phyloP scores from a whole-genome alignment of 75 land plant species.

The Cryptomeria japonica region DNA sequence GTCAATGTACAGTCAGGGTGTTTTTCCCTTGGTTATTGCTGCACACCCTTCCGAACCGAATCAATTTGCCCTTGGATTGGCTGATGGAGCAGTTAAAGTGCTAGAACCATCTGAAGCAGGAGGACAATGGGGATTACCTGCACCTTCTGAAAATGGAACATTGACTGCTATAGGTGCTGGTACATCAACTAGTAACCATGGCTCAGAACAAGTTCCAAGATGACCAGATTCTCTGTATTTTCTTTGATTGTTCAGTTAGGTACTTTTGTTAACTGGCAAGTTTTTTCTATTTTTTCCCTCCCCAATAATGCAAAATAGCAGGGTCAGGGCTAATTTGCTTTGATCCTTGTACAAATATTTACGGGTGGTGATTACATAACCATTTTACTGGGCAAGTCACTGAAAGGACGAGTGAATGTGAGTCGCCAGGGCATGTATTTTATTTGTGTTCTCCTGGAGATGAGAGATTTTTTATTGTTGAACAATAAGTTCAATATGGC shows the following conservation, averaged over 20 bases:
- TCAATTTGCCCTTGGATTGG: conserved; percentile 25
- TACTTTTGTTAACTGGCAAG: not conserved
- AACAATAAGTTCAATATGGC: not conserved
- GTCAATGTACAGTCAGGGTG: not conserved
- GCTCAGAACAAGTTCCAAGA: conserved; percentile 13
- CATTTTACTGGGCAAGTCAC: conserved; percentile 2
- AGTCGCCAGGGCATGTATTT: conserved; percentile 7
- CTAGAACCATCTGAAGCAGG: conserved; percentile 20
- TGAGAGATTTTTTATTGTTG: not conserved
- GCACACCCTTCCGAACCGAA: conserved; percentile 19
- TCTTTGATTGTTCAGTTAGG: not conserved
- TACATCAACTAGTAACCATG: conserved; percentile 1
- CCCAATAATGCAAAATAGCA: not conserved
- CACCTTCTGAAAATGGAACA: conserved; percentile 5
- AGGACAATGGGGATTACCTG: conserved; percentile 16
- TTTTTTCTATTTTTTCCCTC: not conserved
- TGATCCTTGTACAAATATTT: conserved; percentile 1
- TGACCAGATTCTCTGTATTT: not conserved
- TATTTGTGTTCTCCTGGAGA: conserved; percentile 7
- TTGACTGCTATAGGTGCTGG: not conserved
- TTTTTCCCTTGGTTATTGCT: conserved; percentile 20
- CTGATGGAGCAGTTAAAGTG: conserved; percentile 27
- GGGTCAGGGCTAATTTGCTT: not conserved
- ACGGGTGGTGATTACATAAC: not conserved
- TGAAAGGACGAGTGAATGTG: not conserved